phyloP scores from a whole-genome alignment of 441 rosid species.

The Adansonia madagascariensis region DNA sequence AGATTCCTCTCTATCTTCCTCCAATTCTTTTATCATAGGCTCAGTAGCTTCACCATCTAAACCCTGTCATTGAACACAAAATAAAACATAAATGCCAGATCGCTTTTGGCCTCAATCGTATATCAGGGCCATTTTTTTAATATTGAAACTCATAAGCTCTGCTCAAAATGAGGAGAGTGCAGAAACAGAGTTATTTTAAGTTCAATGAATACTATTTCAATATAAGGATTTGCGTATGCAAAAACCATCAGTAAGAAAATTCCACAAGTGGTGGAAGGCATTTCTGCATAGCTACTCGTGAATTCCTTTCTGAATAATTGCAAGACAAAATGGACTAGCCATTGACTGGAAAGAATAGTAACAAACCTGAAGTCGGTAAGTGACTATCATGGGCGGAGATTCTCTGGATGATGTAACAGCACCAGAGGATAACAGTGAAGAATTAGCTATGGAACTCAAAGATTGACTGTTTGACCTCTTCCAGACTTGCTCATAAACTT shows the following conservation, averaged over 20 bases:
- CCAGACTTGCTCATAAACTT: slow-evolving; percentile 99
- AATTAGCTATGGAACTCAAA: slow-evolving; percentile 60
- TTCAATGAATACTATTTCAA: neutral
- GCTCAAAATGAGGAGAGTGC: neutral
- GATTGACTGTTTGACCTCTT: slow-evolving; percentile 88
- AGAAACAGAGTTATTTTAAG: neutral
- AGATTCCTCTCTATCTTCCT: slow-evolving; percentile 99
- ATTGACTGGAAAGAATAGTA: slow-evolving; percentile 7
- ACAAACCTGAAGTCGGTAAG: slow-evolving; percentile 98
- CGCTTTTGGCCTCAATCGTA: too few relatives aligned
- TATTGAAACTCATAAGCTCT: neutral
- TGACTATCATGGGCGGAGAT: slow-evolving; percentile 96
- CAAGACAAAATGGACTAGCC: neutral
- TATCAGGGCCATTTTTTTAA: neutral
- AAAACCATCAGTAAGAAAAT: neutral
- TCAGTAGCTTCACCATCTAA: slow-evolving; percentile 99
- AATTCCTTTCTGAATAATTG: neutral
- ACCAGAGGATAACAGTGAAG: slow-evolving; percentile 69
- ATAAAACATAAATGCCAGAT: neutral
- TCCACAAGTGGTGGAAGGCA: neutral
- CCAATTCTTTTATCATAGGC: slow-evolving; percentile 98
- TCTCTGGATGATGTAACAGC: slow-evolving; percentile 70
- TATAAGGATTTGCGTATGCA: neutral
- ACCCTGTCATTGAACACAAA: slow-evolving; percentile 57
- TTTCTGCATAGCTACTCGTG: neutral